Percentiles rank a stretch among this genome's conserved stretches.
phyloP scores from a whole-genome alignment of 2,329 filamentous ascomycete genomes.

The Magnaporthales sp. region DNA sequence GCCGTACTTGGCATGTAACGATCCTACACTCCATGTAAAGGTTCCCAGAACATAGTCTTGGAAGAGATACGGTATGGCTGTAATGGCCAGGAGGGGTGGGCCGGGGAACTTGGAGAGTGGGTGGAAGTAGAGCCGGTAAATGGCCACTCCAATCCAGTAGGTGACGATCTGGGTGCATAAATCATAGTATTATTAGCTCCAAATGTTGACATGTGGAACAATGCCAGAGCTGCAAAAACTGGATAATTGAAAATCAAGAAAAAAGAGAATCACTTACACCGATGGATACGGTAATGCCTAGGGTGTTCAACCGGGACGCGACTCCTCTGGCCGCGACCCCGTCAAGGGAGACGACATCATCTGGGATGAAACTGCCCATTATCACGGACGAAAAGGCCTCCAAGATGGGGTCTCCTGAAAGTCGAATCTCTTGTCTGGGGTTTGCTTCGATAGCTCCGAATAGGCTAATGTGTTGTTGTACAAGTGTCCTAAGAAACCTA shows the following conservation, averaged over 20 bases:
- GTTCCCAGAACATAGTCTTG: not conserved
- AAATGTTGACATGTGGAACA: not conserved
- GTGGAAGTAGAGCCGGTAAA: slow-evolving; percentile 5
- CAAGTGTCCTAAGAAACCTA: too few species aligned
- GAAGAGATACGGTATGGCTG: not conserved
- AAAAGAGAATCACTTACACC: not conserved
- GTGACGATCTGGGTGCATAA: not conserved
- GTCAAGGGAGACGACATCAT: not conserved
- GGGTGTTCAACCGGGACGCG: not conserved
- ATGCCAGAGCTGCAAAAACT: not conserved
- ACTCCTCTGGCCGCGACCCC: not conserved
- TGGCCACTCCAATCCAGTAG: slow-evolving; percentile 7
- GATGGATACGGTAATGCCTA: not conserved
- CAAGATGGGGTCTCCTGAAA: too few species aligned
- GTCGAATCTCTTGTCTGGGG: too few species aligned
- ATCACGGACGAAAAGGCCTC: too few species aligned
- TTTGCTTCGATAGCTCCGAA: too few species aligned
- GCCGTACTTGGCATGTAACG: slow-evolving; percentile 3
- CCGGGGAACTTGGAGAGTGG: slow-evolving; percentile 2
- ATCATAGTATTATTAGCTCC: not conserved
- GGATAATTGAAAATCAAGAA: too few species aligned
- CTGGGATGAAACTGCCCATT: not conserved
- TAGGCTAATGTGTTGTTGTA: too few species aligned
- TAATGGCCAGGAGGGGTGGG: slow-evolving; percentile 22
- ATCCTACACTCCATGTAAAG: not conserved